Evolutionary conservation across 805 yeast species (phyloP).

Genomic region (Metschnikowia anglica): DNA sequence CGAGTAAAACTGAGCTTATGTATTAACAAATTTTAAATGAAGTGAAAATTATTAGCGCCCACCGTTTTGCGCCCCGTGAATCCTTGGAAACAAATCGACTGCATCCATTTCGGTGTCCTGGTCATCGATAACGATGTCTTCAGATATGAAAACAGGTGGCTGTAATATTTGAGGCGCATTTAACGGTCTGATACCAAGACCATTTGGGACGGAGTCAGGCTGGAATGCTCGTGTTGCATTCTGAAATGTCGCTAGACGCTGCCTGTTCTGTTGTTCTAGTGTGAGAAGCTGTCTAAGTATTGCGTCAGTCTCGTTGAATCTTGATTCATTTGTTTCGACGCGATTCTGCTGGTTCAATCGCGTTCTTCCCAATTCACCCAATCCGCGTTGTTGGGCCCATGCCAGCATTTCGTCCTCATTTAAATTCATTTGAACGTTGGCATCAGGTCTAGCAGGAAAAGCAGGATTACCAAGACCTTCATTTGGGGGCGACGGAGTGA

Average conservation of each 20-base stretch:
- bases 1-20: conserved; percentile 1
- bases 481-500: conserved; percentile 13
- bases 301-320: conserved; percentile 17
- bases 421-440: not conserved
- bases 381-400: conserved; percentile 31
- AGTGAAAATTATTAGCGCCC: conserved; percentile 7
- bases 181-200: conserved; percentile 21
- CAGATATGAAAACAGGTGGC: conserved; percentile 36
- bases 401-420: conserved; percentile 19
- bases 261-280: conserved; percentile 18
- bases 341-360: conserved; percentile 5
- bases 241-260: conserved; percentile 15
- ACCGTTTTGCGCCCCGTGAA: conserved; percentile 2
- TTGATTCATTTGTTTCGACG: conserved; percentile 3
- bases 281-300: conserved; percentile 19
- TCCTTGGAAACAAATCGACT: conserved; percentile 25
- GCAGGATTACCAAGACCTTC: conserved; percentile 17
- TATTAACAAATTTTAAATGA: conserved; percentile 3
- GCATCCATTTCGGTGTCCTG: conserved; percentile 38
- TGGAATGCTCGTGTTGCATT: conserved; percentile 12
- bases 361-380: conserved; percentile 25
- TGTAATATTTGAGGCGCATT: conserved; percentile 44
- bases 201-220: conserved; percentile 10
- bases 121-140: conserved; percentile 27
- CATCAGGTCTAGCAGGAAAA: conserved; percentile 3